These are phyloP conservation scores for Pascua guehoae DNA, from an alignment of 1,284 basidiomycete genomes.

Conservation along the genomic window DNA sequence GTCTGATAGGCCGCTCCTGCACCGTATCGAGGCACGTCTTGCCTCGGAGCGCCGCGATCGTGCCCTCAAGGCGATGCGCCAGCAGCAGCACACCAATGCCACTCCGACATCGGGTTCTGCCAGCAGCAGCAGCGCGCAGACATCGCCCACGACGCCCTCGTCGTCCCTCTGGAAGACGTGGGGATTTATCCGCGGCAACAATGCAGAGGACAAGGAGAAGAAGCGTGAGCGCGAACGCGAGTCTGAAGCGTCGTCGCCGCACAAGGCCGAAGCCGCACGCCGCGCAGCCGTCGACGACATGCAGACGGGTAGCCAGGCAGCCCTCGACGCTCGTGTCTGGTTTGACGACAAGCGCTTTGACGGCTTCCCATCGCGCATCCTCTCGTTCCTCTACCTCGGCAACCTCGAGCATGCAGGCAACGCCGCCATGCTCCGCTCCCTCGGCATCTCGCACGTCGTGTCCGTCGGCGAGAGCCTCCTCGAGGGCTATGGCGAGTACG, in stretches of 20 bases:
- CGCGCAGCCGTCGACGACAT: constrained; percentile 29
- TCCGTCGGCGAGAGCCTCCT: constrained; percentile 75
- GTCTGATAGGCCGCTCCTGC: constrained; percentile 70
- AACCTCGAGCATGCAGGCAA: constrained; percentile 95
- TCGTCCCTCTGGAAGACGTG: constrained; percentile 34
- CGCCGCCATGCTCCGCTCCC: constrained; percentile 87
- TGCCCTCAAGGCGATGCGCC: constrained; percentile 28
- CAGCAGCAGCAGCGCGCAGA: neutral
- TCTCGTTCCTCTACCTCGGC: constrained; percentile 92
- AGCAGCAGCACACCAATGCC: neutral
- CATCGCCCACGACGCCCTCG: constrained; percentile 8
- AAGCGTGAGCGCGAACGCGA: constrained; percentile 1
- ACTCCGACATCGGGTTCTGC: neutral
- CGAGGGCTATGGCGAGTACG: constrained; percentile 23
- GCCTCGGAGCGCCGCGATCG: constrained; percentile 35
- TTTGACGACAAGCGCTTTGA: constrained; percentile 90
- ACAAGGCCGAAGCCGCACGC: constrained; percentile 24
- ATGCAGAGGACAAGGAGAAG: neutral
- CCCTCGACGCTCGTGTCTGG: constrained; percentile 62
- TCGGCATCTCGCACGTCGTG: constrained; percentile 97
- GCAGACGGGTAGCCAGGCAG: constrained; percentile 23
- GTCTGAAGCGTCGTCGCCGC: neutral
- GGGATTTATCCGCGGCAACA: constrained; percentile 19
- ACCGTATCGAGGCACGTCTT: constrained; percentile 65
- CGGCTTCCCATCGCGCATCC: constrained; percentile 89